Percentiles rank a stretch among this genome's conserved stretches.
Evolutionary conservation across 2,329 filamentous ascomycete species (phyloP).

Genomic region (Neonectria punicea): DNA sequence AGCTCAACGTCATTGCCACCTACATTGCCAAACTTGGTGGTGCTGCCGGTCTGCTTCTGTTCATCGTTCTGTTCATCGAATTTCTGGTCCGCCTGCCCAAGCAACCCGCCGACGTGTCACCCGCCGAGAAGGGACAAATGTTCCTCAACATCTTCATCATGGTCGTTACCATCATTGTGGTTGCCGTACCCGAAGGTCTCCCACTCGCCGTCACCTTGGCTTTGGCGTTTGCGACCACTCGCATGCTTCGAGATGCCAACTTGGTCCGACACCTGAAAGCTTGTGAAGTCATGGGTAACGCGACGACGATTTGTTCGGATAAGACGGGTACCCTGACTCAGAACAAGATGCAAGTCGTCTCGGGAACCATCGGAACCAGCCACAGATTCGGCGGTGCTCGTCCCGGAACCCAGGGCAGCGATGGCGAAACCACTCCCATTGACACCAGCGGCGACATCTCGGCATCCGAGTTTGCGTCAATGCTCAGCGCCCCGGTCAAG

Average conservation of each 20-base stretch:
- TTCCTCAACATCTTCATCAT: conserved; percentile 83
- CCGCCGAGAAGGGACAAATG: conserved; percentile 80
- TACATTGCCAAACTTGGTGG: conserved; percentile 84
- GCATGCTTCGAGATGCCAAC: conserved; percentile 83
- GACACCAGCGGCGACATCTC: conserved; percentile 52
- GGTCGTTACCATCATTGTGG: conserved; percentile 82
- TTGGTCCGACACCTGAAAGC: conserved; percentile 80
- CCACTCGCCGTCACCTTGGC: conserved; percentile 82
- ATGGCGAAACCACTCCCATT: conserved; percentile 38
- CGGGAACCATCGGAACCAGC: conserved; percentile 66
- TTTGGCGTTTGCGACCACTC: conserved; percentile 79
- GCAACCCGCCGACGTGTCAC: conserved; percentile 57
- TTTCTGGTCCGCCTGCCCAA: conserved; percentile 77
- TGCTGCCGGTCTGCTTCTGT: conserved; percentile 80
- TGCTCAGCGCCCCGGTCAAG: conserved; percentile 59
- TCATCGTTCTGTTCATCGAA: conserved; percentile 86
- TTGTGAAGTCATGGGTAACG: conserved; percentile 85
- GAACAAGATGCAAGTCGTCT: conserved; percentile 75
- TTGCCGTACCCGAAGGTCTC: conserved; percentile 81
- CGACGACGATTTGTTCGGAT: conserved; percentile 76
- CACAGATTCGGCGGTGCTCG: conserved; percentile 63
- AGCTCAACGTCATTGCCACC: conserved; percentile 78
- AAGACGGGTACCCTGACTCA: conserved; percentile 75
- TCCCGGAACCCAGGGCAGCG: conserved; percentile 36
- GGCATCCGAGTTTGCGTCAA: conserved; percentile 58